Conservation (phyloP, 371 early-diverging fungal genomes). For the Coemansia sp. region DNA sequence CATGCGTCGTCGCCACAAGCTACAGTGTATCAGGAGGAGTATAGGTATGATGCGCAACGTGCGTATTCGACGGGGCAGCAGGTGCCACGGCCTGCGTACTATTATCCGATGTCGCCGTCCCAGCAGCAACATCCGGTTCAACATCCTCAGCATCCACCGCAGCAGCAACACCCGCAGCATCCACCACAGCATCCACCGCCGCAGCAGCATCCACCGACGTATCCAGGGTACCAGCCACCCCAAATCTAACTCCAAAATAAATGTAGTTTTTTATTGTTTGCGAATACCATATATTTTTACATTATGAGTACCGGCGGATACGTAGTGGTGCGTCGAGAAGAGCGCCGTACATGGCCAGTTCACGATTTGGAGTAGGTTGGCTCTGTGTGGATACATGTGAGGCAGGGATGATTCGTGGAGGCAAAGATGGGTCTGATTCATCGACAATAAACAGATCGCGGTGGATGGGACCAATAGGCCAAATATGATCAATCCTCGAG, state of each 20-base stretch:
- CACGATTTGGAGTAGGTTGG: neutral
- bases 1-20: neutral
- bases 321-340: slow-evolving; percentile 31
- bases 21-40: neutral
- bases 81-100: neutral
- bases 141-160: neutral
- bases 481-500: slow-evolving; percentile 14
- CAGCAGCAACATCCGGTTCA: slow-evolving; percentile 2
- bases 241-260: no score
- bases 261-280: no score
- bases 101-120: neutral
- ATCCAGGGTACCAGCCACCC: neutral
- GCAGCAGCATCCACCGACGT: neutral
- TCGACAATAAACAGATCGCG: slow-evolving; percentile 31
- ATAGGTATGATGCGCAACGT: neutral
- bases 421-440: slow-evolving; percentile 1
- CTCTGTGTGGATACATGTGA: neutral
- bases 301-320: slow-evolving; percentile 16
- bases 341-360: slow-evolving; percentile 23
- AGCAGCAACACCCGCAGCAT: slow-evolving; percentile 1
- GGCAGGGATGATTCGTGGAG: slow-evolving; percentile 19
- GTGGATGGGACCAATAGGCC: slow-evolving; percentile 15
- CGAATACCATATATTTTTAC: neutral
- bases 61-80: slow-evolving; percentile 2
- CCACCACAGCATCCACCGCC: neutral